Evolutionary conservation across 2,329 filamentous ascomycete genomes (phyloP).

Genomic region (Fusarium compactum): DNA sequence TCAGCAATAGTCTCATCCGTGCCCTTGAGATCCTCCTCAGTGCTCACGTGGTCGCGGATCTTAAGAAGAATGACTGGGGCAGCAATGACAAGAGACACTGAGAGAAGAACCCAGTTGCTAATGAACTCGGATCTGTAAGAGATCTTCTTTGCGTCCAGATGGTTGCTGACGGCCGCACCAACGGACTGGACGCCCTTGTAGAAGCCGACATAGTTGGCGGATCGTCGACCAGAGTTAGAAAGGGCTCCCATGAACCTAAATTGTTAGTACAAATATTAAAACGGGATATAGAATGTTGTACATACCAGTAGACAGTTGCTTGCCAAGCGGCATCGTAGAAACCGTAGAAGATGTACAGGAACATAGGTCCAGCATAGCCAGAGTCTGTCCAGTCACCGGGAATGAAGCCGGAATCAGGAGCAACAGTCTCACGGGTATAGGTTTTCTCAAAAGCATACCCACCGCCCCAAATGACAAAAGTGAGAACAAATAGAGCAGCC

Average conservation of each 20-base stretch:
- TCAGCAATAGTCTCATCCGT: constrained; percentile 85
- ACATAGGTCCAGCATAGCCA: constrained; percentile 81
- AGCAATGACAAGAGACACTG: constrained; percentile 79
- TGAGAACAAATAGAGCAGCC: constrained; percentile 72
- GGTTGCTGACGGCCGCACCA: constrained; percentile 68
- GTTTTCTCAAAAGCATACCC: constrained; percentile 79
- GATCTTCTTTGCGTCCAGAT: constrained; percentile 52
- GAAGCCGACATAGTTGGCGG: constrained; percentile 93
- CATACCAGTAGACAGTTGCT: constrained; percentile 91
- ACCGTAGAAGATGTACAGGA: constrained; percentile 91
- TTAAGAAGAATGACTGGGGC: constrained; percentile 82
- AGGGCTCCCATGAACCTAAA: constrained; percentile 88
- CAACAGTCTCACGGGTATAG: constrained; percentile 39
- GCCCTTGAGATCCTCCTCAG: constrained; percentile 87
- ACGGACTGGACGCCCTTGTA: constrained; percentile 86
- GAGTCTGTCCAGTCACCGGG: constrained; percentile 72
- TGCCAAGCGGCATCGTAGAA: constrained; percentile 93
- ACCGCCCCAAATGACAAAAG: constrained; percentile 84
- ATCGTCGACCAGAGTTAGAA: constrained; percentile 90
- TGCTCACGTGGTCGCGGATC: constrained; percentile 82
- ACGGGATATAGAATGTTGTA: too few relatives aligned
- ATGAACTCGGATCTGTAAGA: constrained; percentile 80
- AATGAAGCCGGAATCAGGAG: constrained; percentile 13
- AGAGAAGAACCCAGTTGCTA: constrained; percentile 78
- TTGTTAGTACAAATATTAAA: too few relatives aligned